Percentiles rank a stretch among this genome's conserved stretches.
phyloP scores from a whole-genome alignment of 371 early-diverging fungal genomes.

The Mucor velutinosus region DNA sequence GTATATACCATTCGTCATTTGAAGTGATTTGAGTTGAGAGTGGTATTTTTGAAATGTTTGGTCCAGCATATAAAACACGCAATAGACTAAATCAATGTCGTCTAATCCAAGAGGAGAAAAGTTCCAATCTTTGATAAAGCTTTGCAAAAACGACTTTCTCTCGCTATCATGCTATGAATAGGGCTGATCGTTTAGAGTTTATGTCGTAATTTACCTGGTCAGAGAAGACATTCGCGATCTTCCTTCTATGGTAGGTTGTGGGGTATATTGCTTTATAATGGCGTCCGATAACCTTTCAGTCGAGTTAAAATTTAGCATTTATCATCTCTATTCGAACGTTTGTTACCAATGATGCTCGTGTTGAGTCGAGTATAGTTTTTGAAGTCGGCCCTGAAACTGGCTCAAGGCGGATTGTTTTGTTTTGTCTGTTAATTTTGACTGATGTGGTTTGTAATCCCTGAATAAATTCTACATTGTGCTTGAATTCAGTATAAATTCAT shows the following conservation, averaged over 20 bases:
- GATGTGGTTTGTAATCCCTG: constrained; percentile 8
- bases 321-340: neutral
- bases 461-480: neutral
- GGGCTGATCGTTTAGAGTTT: neutral
- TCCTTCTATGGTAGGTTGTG: constrained; percentile 15
- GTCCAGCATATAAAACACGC: constrained; percentile 61
- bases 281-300: constrained; percentile 24
- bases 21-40: constrained; percentile 59
- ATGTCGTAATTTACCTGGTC: constrained; percentile 1
- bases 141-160: constrained; percentile 38
- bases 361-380: constrained; percentile 7
- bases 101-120: constrained; percentile 64
- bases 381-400: constrained; percentile 26
- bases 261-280: constrained; percentile 36
- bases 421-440: constrained; percentile 12
- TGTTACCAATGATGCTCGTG: neutral
- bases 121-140: constrained; percentile 58
- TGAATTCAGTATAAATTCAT: neutral
- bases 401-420: neutral
- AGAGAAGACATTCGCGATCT: constrained; percentile 11
- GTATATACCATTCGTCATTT: constrained; percentile 55
- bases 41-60: constrained; percentile 53
- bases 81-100: constrained; percentile 61
- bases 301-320: neutral
- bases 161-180: constrained; percentile 22